Percentiles rank a stretch among this genome's conserved stretches.
These are phyloP conservation scores for Sutorius eximius DNA, from an alignment of 1,284 basidiomycete genomes.

Conservation along the genomic window DNA sequence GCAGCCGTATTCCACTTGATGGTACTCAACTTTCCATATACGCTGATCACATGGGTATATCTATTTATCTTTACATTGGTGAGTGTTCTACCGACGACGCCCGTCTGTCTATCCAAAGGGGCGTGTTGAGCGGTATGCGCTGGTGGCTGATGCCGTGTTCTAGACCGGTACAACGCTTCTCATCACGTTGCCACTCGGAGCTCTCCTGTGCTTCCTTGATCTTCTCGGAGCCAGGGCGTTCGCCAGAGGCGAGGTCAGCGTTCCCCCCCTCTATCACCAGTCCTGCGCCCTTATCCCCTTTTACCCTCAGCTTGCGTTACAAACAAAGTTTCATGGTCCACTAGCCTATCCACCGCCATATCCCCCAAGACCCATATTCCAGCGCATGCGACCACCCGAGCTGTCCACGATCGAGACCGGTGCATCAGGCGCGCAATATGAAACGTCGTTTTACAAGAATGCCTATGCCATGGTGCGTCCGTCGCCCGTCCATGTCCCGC, in stretches of 20 bases:
- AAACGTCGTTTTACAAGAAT: constrained; percentile 74
- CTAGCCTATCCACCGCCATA: constrained; percentile 57
- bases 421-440: constrained; percentile 36
- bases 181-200: constrained; percentile 73
- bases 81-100: constrained; percentile 27
- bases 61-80: constrained; percentile 78
- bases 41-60: constrained; percentile 68
- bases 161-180: constrained; percentile 75
- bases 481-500: not conserved
- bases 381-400: constrained; percentile 51
- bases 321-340: constrained; percentile 67
- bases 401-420: constrained; percentile 53
- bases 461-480: constrained; percentile 69
- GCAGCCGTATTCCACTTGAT: constrained; percentile 63
- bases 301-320: constrained; percentile 54
- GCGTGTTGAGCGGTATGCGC: constrained; percentile 7
- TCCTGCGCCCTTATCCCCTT: constrained; percentile 8
- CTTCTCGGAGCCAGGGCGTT: constrained; percentile 69
- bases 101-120: constrained; percentile 3
- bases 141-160: constrained; percentile 15
- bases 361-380: constrained; percentile 69
- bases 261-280: constrained; percentile 3
- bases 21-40: constrained; percentile 74
- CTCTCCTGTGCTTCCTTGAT: constrained; percentile 72
- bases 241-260: constrained; percentile 63